Percentiles rank a stretch among this genome's conserved stretches.
These are phyloP conservation scores for Multifurca ochricompacta DNA, from an alignment of 768 basidiomycete genomes.

Conservation along the genomic window DNA sequence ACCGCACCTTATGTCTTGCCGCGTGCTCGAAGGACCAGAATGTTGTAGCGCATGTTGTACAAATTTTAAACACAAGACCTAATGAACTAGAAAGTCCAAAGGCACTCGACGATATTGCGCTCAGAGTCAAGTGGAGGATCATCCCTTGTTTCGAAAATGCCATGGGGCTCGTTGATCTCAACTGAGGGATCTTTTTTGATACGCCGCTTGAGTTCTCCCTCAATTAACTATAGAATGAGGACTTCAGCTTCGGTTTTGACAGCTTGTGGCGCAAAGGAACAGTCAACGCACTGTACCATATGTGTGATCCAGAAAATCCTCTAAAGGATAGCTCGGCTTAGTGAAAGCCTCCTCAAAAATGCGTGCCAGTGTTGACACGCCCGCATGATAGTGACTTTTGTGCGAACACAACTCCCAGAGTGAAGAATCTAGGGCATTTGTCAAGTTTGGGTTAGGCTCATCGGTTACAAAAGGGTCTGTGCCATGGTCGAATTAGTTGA, in stretches of 20 bases:
- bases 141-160: slow-evolving; percentile 16
- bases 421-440: slow-evolving; percentile 78
- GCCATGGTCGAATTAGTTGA: not conserved
- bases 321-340: slow-evolving; percentile 84
- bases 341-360: slow-evolving; percentile 90
- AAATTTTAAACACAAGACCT: not conserved
- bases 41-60: slow-evolving; percentile 11
- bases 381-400: slow-evolving; percentile 72
- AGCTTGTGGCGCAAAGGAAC: not conserved
- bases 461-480: slow-evolving; percentile 61
- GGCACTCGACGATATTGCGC: slow-evolving; percentile 30
- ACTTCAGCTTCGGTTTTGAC: slow-evolving; percentile 2
- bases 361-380: slow-evolving; percentile 79
- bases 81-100: slow-evolving; percentile 23
- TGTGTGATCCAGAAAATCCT: slow-evolving; percentile 95
- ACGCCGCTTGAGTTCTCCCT: slow-evolving; percentile 71
- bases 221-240: slow-evolving; percentile 56
- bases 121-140: slow-evolving; percentile 30
- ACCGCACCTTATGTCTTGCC: not conserved
- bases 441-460: slow-evolving; percentile 67
- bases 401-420: slow-evolving; percentile 89
- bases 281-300: slow-evolving; percentile 60
- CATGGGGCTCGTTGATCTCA: slow-evolving; percentile 25
- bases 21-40: not conserved
- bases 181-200: slow-evolving; percentile 72